Evolutionary conservation across 345 rosid genomes (phyloP), one percentile per base, ranked within the genome.

Genomic region (Ceriops zippeliana): DNA sequence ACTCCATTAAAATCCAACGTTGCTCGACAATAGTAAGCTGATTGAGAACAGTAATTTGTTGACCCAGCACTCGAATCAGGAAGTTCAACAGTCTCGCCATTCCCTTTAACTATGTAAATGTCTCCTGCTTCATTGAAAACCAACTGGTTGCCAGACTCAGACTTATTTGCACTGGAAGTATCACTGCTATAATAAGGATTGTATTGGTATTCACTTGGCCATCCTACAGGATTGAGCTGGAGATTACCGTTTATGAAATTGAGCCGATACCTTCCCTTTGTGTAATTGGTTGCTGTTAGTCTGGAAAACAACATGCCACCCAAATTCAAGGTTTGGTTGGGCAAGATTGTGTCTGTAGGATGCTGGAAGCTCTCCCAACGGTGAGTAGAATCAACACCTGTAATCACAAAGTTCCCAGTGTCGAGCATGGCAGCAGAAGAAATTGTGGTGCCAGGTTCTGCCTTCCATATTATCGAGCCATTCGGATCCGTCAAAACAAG

Each of bases 191-290:
- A 71, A 53, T 71, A 71, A 13, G 69, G 4, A 20, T 5, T 31
- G 13, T 70, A 62, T 17, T 56, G 38, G 20, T 0, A 38, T 5
- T 11, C 70, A 17, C 37, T 70, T 8, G 80, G 80, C 69, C 63
- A 58, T 51, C 49, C 68, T 8, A 76, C 59, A 7, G 70, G 46
- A 52, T 57, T 51, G 46, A 79, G 83, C 53, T 16, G 56, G 3
- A 79, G 66, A 31, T 21, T 69, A 3, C 81, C 81, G 35, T 79
- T 21, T n/a, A 5, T 47, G 34, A 78, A 34, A 7, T 61, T 49
- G 49, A 82, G 79, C 71, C 62, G 79, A 38, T 73, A 82, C 52
- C 72, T 73, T 20, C 82, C 82, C n/a, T n/a, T 73, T 5, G 72
- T 63, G 70, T 52, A 79, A 32, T 58, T 71, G 52, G 38, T 52